phyloP scores from a whole-genome alignment of 2,329 filamentous ascomycete species.

The Aspergillus transmontanensis region DNA sequence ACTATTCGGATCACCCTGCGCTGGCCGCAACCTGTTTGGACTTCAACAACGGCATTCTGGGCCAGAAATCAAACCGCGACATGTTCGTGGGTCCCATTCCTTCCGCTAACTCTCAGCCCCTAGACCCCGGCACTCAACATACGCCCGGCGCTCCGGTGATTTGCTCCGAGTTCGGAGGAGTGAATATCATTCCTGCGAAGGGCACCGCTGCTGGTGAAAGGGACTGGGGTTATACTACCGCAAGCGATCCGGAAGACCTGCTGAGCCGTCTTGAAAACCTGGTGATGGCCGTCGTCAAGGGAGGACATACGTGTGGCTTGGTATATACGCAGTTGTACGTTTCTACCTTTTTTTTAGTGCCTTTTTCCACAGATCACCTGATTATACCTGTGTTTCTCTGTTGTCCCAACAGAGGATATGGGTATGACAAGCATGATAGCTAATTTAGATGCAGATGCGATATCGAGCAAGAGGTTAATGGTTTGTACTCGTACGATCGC shows the following conservation, averaged over 20 bases:
- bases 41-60: constrained; percentile 56
- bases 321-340: constrained; percentile 68
- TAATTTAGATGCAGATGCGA: constrained; percentile 41
- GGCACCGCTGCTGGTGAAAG: constrained; percentile 45
- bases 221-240: constrained; percentile 71
- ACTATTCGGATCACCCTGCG: constrained; percentile 63
- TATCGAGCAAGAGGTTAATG: constrained; percentile 71
- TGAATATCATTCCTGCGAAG: constrained; percentile 62
- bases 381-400: not conserved
- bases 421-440: not conserved
- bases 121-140: constrained; percentile 56
- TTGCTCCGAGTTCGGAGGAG: constrained; percentile 69
- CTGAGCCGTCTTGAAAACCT: constrained; percentile 61
- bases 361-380: rapidly evolving
- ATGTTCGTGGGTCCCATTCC: constrained; percentile 56
- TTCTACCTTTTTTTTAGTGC: not conserved
- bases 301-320: constrained; percentile 62
- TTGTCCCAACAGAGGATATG: not conserved
- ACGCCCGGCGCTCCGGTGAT: constrained; percentile 60
- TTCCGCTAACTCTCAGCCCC: constrained; percentile 33
- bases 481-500: constrained; percentile 65
- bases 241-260: constrained; percentile 61
- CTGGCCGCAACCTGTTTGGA: constrained; percentile 58
- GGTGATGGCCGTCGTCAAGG: constrained; percentile 59
- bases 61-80: constrained; percentile 53